Conservation (phyloP, 225 moss, liverwort and hornwort species). For the Straminergon stramineum region DNA sequence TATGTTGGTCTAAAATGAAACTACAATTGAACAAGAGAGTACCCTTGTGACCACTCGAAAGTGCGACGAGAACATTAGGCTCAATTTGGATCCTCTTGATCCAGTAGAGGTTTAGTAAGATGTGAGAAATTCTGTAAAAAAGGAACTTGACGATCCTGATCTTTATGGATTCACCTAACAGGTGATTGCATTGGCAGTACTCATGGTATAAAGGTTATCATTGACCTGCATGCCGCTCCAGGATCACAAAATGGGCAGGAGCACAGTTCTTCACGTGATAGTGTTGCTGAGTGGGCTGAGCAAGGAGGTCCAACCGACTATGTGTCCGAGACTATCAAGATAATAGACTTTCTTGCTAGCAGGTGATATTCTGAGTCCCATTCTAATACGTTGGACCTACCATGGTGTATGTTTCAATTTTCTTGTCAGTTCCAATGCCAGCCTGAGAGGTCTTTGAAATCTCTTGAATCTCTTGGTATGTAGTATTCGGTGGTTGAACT, state of each 20-base stretch:
- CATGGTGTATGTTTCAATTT: background rate
- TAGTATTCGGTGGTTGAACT: background rate
- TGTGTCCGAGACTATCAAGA: conserved; percentile 12
- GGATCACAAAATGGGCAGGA: conserved; percentile 52
- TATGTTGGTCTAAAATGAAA: background rate
- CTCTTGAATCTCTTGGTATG: background rate
- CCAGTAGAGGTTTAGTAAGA: background rate
- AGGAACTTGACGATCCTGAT: background rate
- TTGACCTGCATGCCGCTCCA: conserved; percentile 46
- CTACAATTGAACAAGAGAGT: background rate
- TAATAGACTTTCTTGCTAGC: conserved; percentile 35
- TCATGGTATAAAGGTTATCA: conserved; percentile 32
- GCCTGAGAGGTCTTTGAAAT: background rate
- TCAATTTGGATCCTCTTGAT: background rate
- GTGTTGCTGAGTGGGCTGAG: conserved; percentile 31
- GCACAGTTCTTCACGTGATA: conserved; percentile 43
- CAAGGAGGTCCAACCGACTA: conserved; percentile 23
- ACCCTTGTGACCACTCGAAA: background rate
- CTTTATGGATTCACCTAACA: background rate
- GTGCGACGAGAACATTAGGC: background rate
- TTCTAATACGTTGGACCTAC: background rate
- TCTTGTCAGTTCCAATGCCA: background rate
- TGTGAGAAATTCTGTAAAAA: background rate
- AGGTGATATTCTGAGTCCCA: conserved; percentile 2
- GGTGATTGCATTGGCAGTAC: conserved; percentile 15